A percentile compares a stretch with the other conserved stretches of the same genome.
These are phyloP conservation scores for Sophora flavescens DNA, from an alignment of 306 rosid genomes.

Conservation along the genomic window DNA sequence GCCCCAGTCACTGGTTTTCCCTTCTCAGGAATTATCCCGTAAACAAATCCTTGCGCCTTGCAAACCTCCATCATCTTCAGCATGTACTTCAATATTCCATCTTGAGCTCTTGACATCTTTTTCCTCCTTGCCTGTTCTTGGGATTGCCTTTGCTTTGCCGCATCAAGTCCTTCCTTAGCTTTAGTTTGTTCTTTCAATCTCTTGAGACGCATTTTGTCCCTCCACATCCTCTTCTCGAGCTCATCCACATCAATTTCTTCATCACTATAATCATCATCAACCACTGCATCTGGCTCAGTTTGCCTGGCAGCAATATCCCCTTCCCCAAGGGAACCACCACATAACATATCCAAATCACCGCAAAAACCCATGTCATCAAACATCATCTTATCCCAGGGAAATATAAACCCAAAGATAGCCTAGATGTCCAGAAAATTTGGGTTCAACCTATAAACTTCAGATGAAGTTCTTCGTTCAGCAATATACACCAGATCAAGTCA, in stretches of 20 bases:
- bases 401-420: background rate
- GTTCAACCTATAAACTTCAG: constrained; percentile 12
- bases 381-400: constrained; percentile 55
- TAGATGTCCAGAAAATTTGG: background rate
- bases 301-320: constrained; percentile 55
- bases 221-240: constrained; percentile 89
- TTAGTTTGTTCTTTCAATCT: constrained; percentile 68
- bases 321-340: constrained; percentile 61
- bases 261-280: constrained; percentile 71
- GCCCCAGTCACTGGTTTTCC: constrained; percentile 91
- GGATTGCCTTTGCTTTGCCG: constrained; percentile 71
- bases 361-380: constrained; percentile 69
- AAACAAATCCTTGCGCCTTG: constrained; percentile 90
- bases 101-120: constrained; percentile 93
- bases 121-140: constrained; percentile 91
- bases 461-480: constrained; percentile 13
- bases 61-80: constrained; percentile 95
- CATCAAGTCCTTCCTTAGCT: constrained; percentile 67
- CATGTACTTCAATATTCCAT: constrained; percentile 88
- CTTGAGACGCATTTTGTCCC: constrained; percentile 67
- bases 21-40: constrained; percentile 88
- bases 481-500: constrained; percentile 14
- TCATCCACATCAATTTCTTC: constrained; percentile 74
- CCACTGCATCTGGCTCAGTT: constrained; percentile 56
- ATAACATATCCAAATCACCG: constrained; percentile 67